These are phyloP conservation scores for Malassezia sympodialis DNA, from an alignment of 1,284 basidiomycete species.

Conservation along the genomic window DNA sequence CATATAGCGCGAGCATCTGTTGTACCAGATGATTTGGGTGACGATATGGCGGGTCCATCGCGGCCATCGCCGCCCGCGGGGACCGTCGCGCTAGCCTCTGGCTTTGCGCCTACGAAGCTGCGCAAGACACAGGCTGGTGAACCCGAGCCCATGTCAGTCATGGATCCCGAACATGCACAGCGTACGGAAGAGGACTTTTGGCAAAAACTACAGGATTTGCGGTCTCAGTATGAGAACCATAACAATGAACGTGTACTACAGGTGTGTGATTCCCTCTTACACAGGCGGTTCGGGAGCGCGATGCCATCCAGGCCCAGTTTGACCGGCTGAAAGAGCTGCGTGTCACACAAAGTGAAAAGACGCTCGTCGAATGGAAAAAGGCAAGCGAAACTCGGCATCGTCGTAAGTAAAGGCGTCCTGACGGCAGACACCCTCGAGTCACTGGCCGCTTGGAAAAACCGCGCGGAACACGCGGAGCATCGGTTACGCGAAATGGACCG, in stretches of 20 bases:
- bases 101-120: not conserved
- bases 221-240: slow-evolving; percentile 12
- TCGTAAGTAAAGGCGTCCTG: slow-evolving; percentile 2
- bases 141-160: not conserved
- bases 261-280: not conserved
- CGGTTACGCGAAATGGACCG: slow-evolving; percentile 12
- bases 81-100: not conserved
- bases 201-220: slow-evolving; percentile 7
- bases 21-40: not conserved
- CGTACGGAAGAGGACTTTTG: slow-evolving; percentile 10
- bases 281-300: slow-evolving; percentile 22
- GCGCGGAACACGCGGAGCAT: slow-evolving; percentile 18
- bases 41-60: not conserved
- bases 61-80: not conserved
- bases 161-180: not conserved
- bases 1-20: not conserved
- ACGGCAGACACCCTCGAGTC: slow-evolving; percentile 12
- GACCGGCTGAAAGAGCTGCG: slow-evolving; percentile 38
- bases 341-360: slow-evolving; percentile 27
- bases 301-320: slow-evolving; percentile 38
- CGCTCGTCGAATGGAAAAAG: slow-evolving; percentile 30
- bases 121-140: not conserved
- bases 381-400: slow-evolving; percentile 30
- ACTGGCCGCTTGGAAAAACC: slow-evolving; percentile 11
- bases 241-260: slow-evolving; percentile 12